phyloP scores from a whole-genome alignment of 2,329 filamentous ascomycete genomes.

The Pseudomassariella vexata region DNA sequence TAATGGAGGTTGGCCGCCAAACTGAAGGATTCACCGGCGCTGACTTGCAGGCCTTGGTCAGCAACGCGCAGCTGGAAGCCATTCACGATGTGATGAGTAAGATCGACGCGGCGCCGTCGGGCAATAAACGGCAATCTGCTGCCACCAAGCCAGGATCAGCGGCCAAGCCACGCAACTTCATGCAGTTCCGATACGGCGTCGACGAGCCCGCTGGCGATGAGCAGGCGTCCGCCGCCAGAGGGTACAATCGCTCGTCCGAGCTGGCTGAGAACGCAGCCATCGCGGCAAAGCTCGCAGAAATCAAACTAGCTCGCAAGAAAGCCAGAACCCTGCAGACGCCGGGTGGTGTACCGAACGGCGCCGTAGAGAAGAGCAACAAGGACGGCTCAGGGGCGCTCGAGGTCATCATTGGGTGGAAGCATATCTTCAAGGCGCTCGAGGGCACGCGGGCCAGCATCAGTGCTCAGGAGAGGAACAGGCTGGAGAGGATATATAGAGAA shows the following conservation, averaged over 20 bases:
- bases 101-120: conserved; percentile 28
- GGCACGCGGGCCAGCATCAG: conserved; percentile 80
- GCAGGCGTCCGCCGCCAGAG: conserved; percentile 29
- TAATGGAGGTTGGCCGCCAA: conserved; percentile 68
- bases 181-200: conserved; percentile 78
- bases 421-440: conserved; percentile 71
- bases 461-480: conserved; percentile 64
- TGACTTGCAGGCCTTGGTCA: conserved; percentile 89
- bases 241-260: conserved; percentile 45
- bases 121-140: conserved; percentile 22
- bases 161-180: conserved; percentile 49
- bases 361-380: conserved; percentile 18
- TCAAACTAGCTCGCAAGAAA: conserved; percentile 65
- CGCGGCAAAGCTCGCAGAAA: conserved; percentile 71
- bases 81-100: conserved; percentile 86
- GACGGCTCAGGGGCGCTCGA: conserved; percentile 49
- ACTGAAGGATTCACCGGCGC: conserved; percentile 93
- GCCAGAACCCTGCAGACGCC: conserved; percentile 44
- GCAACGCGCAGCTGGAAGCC: conserved; percentile 93
- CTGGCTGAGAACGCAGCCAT: conserved; percentile 76
- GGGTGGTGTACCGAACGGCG: conserved; percentile 19
- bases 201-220: conserved; percentile 42
- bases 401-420: conserved; percentile 78
- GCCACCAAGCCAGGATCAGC: conserved; percentile 29
- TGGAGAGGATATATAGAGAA: conserved; percentile 81